Conservation (phyloP, 2,329 filamentous ascomycete genomes). For the Exophiala calicioides region DNA sequence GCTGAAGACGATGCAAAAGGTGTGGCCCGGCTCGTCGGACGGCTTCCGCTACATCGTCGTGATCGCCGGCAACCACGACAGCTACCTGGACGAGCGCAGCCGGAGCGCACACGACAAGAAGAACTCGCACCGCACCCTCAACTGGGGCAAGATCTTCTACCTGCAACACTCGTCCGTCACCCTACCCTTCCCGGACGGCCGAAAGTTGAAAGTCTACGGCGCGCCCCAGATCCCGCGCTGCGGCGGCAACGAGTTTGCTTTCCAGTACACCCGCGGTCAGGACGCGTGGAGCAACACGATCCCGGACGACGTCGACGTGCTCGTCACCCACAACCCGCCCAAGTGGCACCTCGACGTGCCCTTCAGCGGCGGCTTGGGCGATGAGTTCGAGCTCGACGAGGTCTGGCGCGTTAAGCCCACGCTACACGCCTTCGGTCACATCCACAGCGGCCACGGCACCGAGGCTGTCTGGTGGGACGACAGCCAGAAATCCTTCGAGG, state of each 20-base stretch:
- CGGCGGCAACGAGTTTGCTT: slow-evolving; percentile 71
- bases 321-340: slow-evolving; percentile 80
- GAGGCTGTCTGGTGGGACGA: slow-evolving; percentile 74
- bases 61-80: slow-evolving; percentile 86
- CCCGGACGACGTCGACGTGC: slow-evolving; percentile 71
- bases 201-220: slow-evolving; percentile 73
- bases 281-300: slow-evolving; percentile 74
- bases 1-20: slow-evolving; percentile 60
- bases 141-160: slow-evolving; percentile 72
- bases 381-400: slow-evolving; percentile 69
- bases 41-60: slow-evolving; percentile 80
- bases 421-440: slow-evolving; percentile 82
- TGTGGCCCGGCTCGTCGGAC: slow-evolving; percentile 28
- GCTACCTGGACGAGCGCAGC: slow-evolving; percentile 72
- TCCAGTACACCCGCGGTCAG: slow-evolving; percentile 67
- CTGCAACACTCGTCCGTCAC: slow-evolving; percentile 69
- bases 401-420: slow-evolving; percentile 72
- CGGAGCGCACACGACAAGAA: slow-evolving; percentile 57
- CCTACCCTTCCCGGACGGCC: slow-evolving; percentile 60
- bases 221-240: slow-evolving; percentile 77
- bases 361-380: slow-evolving; percentile 64
- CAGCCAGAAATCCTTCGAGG: slow-evolving; percentile 70
- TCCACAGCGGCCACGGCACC: slow-evolving; percentile 73
- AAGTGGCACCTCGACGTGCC: slow-evolving; percentile 64
- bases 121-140: slow-evolving; percentile 53